These are phyloP conservation scores for Cyberlindnera saturnus DNA, from an alignment of 805 yeast genomes.

Conservation along the genomic window DNA sequence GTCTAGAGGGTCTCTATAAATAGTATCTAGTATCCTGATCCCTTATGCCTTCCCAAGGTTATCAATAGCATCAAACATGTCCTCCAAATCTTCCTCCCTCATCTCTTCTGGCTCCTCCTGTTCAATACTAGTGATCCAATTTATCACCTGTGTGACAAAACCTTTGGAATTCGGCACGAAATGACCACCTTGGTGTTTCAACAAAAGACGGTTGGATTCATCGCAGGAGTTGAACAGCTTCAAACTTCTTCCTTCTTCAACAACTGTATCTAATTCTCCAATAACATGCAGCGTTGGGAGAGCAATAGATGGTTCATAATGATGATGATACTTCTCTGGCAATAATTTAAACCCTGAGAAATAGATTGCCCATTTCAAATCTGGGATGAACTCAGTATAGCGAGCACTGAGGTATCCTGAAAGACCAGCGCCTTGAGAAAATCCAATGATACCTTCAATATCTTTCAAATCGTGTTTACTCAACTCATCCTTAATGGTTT, in stretches of 20 bases:
- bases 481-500: conserved; percentile 37
- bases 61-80: conserved; percentile 32
- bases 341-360: conserved; percentile 57
- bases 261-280: conserved; percentile 88
- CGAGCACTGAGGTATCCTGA: conserved; percentile 54
- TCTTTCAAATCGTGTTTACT: conserved; percentile 49
- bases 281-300: conserved; percentile 59
- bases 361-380: conserved; percentile 43
- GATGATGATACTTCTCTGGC: conserved; percentile 20
- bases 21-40: too few relatives aligned
- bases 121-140: conserved; percentile 25
- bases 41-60: conserved; percentile 30
- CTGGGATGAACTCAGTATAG: conserved; percentile 20
- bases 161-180: conserved; percentile 83
- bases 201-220: conserved; percentile 33
- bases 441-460: conserved; percentile 80
- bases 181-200: conserved; percentile 94
- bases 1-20: too few relatives aligned
- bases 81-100: conserved; percentile 25
- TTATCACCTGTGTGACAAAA: conserved; percentile 27
- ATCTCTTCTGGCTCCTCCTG: neutral
- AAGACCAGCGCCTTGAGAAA: conserved; percentile 90
- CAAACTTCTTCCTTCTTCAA: conserved; percentile 61
- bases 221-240: conserved; percentile 47
- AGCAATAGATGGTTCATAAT: conserved; percentile 14